Percentiles rank a stretch among this genome's conserved stretches.
These are phyloP conservation scores for Psilocybe cubensis DNA, from an alignment of 768 basidiomycete species.

Conservation along the genomic window DNA sequence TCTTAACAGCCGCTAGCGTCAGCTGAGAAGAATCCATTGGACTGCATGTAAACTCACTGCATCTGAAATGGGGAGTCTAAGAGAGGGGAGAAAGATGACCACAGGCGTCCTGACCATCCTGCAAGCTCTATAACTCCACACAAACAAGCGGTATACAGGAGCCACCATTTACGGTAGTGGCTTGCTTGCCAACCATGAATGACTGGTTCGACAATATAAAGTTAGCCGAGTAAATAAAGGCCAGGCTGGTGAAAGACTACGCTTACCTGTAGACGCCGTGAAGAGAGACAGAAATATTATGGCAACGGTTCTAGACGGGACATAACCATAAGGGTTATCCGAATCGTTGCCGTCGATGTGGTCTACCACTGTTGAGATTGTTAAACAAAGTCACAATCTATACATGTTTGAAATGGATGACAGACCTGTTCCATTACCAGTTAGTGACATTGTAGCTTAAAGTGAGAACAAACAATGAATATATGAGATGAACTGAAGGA, in stretches of 20 bases:
- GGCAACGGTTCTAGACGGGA: slow-evolving; percentile 4
- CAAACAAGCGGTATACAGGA: not conserved
- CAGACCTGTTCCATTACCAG: too few species aligned
- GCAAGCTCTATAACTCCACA: not conserved
- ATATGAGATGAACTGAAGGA: too few species aligned
- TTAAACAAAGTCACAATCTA: too few species aligned
- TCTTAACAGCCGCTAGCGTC: slow-evolving; percentile 28
- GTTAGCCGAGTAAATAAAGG: not conserved
- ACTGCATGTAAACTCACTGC: slow-evolving; percentile 1
- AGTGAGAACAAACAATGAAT: too few species aligned
- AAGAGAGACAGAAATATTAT: slow-evolving; percentile 9
- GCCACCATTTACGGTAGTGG: not conserved
- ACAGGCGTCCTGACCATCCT: not conserved
- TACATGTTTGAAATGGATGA: too few species aligned
- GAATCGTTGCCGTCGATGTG: not conserved
- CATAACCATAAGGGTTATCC: slow-evolving; percentile 6
- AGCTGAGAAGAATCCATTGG: not conserved
- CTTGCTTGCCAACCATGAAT: not conserved
- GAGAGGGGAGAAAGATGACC: not conserved
- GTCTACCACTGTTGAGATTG: not conserved
- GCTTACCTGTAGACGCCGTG: slow-evolving; percentile 5
- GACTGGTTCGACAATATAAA: not conserved
- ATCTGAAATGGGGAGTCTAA: slow-evolving; percentile 5
- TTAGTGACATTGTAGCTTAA: too few species aligned
- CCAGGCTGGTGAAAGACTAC: not conserved